Percentiles rank a stretch among this genome's conserved stretches.
These are phyloP conservation scores for Citrus maxima DNA, from an alignment of 345 rosid genomes.

Conservation along the genomic window DNA sequence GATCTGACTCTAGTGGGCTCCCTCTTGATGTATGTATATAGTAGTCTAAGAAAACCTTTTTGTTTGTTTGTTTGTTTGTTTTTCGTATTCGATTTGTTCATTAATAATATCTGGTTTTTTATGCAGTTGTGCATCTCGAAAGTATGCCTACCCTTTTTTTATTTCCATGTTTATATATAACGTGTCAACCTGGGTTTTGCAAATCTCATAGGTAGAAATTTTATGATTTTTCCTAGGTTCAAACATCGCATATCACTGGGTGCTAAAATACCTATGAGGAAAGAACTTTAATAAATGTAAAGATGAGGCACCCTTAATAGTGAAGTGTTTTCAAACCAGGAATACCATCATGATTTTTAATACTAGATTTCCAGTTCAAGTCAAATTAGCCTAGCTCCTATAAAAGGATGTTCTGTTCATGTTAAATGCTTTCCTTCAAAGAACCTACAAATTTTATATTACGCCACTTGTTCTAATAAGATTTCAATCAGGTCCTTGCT, in stretches of 20 bases:
- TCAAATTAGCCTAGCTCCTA: conserved; percentile 1
- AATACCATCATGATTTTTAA: neutral
- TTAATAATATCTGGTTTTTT: neutral
- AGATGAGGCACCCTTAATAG: neutral
- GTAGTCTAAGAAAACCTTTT: conserved; percentile 12
- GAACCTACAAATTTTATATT: conserved; percentile 3
- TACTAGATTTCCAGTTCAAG: neutral
- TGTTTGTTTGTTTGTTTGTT: neutral
- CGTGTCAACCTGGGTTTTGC: neutral
- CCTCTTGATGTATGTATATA: conserved; percentile 79
- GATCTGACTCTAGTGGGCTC: conserved; percentile 65
- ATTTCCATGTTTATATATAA: neutral
- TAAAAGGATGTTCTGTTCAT: conserved; percentile 14
- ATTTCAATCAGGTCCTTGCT: conserved; percentile 71
- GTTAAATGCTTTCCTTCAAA: conserved; percentile 6
- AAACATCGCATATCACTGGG: neutral
- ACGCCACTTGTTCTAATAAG: conserved; percentile 14
- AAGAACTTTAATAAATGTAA: neutral
- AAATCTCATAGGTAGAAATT: neutral
- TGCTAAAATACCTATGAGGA: neutral
- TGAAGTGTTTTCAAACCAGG: neutral
- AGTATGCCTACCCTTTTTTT: neutral
- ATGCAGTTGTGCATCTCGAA: neutral
- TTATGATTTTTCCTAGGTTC: neutral
- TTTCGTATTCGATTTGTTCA: neutral